Evolutionary conservation across 352 stramenopile species (phyloP).

Genomic region (Peronosclerospora sorghi): DNA sequence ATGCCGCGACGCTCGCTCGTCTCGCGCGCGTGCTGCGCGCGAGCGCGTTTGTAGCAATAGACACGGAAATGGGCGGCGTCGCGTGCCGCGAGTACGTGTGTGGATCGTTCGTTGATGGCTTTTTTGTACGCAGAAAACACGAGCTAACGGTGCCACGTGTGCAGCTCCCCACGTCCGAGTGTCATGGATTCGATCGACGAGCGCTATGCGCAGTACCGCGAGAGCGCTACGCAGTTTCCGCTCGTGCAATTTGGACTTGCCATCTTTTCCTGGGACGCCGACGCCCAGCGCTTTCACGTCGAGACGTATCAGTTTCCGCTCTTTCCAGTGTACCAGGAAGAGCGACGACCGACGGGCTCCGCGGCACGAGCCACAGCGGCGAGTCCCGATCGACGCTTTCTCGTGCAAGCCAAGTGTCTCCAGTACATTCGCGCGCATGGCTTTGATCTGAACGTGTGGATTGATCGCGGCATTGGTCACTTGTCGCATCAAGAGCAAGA

Average conservation of each 20-base stretch:
- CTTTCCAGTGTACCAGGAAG: constrained; percentile 42
- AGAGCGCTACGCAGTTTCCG: constrained; percentile 47
- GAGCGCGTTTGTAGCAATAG: constrained; percentile 60
- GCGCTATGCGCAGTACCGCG: constrained; percentile 46
- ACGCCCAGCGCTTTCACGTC: constrained; percentile 33
- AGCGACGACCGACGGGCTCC: constrained; percentile 3
- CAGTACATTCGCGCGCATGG: constrained; percentile 67
- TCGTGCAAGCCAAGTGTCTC: constrained; percentile 61
- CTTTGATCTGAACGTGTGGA: constrained; percentile 71
- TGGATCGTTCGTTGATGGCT: too few relatives aligned
- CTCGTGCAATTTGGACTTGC: constrained; percentile 72
- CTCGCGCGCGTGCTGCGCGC: constrained; percentile 20
- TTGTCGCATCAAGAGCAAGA: constrained; percentile 54
- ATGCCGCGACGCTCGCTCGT: constrained; percentile 17
- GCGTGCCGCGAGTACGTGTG: constrained; percentile 52
- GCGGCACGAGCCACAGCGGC: constrained; percentile 1
- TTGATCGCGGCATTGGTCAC: constrained; percentile 60
- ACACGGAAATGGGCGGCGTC: constrained; percentile 68
- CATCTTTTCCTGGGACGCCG: constrained; percentile 44
- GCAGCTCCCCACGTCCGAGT: constrained; percentile 28
- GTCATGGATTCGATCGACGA: constrained; percentile 66
- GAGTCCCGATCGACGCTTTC: constrained; percentile 43
- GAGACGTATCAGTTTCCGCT: constrained; percentile 67
- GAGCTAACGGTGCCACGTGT: too few relatives aligned
- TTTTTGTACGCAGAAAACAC: too few relatives aligned